These are phyloP conservation scores for Theobroma grandiflorum DNA, from an alignment of 441 rosid genomes.

Conservation along the genomic window DNA sequence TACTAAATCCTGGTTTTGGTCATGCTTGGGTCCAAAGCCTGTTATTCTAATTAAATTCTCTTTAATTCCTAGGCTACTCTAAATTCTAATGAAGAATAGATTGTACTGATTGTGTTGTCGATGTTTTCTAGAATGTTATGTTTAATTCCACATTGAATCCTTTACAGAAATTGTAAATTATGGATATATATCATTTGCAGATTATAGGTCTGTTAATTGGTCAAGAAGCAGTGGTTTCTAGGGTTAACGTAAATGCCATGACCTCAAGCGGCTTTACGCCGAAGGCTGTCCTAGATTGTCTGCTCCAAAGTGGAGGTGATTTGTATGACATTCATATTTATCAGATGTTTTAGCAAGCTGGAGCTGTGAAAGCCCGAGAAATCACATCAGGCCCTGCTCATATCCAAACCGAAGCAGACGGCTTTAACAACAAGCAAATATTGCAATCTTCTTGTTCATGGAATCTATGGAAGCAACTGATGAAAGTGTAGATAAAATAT, in stretches of 20 bases:
- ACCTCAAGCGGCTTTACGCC: constrained; percentile 16
- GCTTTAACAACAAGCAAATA: constrained; percentile 17
- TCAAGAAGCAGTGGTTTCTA: background rate
- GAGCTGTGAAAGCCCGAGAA: constrained; percentile 21
- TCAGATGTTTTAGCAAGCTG: constrained; percentile 11
- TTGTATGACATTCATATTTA: constrained; percentile 11
- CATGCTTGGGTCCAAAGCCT: background rate
- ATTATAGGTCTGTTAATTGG: constrained; percentile 12
- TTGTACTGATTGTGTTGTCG: too few species aligned
- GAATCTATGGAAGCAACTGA: constrained; percentile 18
- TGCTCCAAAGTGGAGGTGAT: constrained; percentile 15
- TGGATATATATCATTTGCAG: constrained; percentile 11
- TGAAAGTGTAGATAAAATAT: constrained; percentile 15
- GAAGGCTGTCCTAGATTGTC: background rate
- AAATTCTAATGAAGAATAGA: background rate
- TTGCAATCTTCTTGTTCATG: constrained; percentile 30
- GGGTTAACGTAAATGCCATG: constrained; percentile 2
- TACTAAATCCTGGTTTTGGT: background rate
- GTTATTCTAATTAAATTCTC: background rate
- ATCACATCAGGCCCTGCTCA: background rate
- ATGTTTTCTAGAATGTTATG: background rate
- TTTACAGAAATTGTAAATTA: too few species aligned
- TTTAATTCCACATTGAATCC: too few species aligned
- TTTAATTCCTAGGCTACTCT: background rate
- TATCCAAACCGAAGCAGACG: background rate